Evolutionary conservation across 768 basidiomycete genomes (phyloP), one percentile per base, ranked within the genome.

Genomic region (Sporobolomyces phaffii): DNA sequence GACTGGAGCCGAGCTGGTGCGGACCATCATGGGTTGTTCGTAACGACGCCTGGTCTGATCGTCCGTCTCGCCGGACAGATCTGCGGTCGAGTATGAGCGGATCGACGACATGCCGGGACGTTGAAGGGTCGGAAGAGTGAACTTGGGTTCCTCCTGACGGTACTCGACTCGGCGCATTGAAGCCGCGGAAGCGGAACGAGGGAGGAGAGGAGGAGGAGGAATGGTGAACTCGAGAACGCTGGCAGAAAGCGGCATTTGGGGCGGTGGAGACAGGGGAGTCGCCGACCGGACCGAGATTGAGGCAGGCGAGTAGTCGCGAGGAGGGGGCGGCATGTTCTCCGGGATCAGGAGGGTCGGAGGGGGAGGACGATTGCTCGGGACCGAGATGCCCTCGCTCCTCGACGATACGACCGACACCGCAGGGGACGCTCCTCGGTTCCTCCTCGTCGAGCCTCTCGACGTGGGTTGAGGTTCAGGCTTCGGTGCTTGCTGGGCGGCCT

Each of bases 151-250:
- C 15, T 40, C 38, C 29, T 29, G 56, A 45, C 24, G 44, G 29
- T 24, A 17, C 33, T 29, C 49, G 26, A 17, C 10, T 26, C 24
- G 49, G 0, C 44, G 24, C 1, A 58, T 1, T 7, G 41, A 57
- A 3, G 50, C 43, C 1, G 66, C 54, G 22, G 66, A 52, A 22
- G 56, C 61, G 9, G 66, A 47, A 5, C 66, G 66, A 17, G 49
- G 40, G 2, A 52, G 10, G 18, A 44, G 50, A 14, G 64, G 50
- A 5, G 36, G 51, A 2, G 64, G 36, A 14, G 65, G 47, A 14
- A 41, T 56, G 17, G 26, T 36, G 41, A 57, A 67, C 18, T 44
- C 56, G 43, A 63, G 52, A 20, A 36, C 51, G 51, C 61, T 62
- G 31, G 41, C 44, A 22, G 60, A 66, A 2, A 33, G 33, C 20